Evolutionary conservation across 208 protist genomes (phyloP), one percentile per base, ranked within the genome.

Genomic region (Crithidia expoeki): DNA sequence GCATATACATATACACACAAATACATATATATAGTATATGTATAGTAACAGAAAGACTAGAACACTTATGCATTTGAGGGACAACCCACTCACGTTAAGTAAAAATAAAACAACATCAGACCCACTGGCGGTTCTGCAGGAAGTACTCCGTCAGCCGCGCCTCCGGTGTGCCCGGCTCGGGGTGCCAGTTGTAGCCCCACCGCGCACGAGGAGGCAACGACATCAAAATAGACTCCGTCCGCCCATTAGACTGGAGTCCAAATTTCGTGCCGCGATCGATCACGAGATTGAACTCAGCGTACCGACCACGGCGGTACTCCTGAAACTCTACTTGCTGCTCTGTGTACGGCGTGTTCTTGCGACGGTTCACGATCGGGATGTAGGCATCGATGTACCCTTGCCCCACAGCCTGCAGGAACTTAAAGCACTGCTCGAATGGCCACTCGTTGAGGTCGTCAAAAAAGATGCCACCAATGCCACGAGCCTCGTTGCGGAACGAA

Each of bases 181-280:
- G 79, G 25, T 68, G 57, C 69, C 69, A 84, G 51, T 80, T 69
- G 55, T 84, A 84, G 36, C 69, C 80, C 71, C 73, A 86, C 30
- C 74, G 65, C 32, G 73, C 81, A 12, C 76, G 64, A 27, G 81
- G 78, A 3, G 93, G 93, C 25, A 97, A 52, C 30, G 90, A 95
- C 83, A 97, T 94, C 60, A 97, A 81, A 61, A 97, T 96, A 33
- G 80, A 90, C 77, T 97, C 94, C 2, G 78, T 90, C 32, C 94
- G 77, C 36, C 88, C 92, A 33, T 79, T 77, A 17, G 91, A 92
- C 67, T 86, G 65, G 38, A 97, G 85, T 34, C 94, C 94, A 64
- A 97, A 97, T 69, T 94, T 89, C 19, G 94, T 97, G 50, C 82
- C 83, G 25, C 83, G 76, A 61, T 89, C 83, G 40, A 81, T 81